Percentiles rank a stretch among this genome's conserved stretches.
Evolutionary conservation across 805 yeast genomes (phyloP).

Genomic region (Yarrowia deformans): DNA sequence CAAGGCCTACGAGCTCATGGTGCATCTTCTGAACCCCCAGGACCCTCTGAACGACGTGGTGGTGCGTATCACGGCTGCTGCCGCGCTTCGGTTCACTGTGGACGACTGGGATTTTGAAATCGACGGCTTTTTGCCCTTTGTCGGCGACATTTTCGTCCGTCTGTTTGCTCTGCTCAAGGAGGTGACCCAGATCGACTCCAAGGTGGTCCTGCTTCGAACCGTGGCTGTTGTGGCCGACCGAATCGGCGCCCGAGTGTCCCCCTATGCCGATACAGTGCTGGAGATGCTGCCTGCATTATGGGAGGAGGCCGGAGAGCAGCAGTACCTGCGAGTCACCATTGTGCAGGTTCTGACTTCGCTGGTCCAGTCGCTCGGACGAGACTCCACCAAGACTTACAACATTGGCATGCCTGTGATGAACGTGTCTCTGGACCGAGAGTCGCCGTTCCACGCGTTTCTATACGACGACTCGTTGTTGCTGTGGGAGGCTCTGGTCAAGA

Average conservation of each 20-base stretch:
- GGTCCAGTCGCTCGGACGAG: conserved; percentile 46
- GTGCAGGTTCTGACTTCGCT: conserved; percentile 50
- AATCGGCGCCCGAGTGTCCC: conserved; percentile 47
- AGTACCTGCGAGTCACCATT: conserved; percentile 51
- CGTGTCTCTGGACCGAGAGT: conserved; percentile 65
- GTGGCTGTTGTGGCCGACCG: conserved; percentile 61
- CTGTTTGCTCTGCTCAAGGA: conserved; percentile 58
- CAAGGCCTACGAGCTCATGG: conserved; percentile 64
- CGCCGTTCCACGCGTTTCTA: conserved; percentile 63
- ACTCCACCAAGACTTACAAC: conserved; percentile 42
- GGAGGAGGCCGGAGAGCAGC: conserved; percentile 62
- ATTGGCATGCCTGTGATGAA: conserved; percentile 64
- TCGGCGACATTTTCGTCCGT: conserved; percentile 60
- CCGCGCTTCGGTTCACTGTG: conserved; percentile 69
- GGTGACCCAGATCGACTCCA: conserved; percentile 73
- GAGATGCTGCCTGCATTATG: conserved; percentile 75
- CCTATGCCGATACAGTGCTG: conserved; percentile 48
- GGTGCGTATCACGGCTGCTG: conserved; percentile 77
- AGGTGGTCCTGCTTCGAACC: conserved; percentile 73
- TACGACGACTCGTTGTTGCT: conserved; percentile 88
- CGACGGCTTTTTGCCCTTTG: conserved; percentile 68
- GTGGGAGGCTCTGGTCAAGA: conserved; percentile 75
- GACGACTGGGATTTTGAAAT: conserved; percentile 90
- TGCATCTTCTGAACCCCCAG: conserved; percentile 57
- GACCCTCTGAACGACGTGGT: conserved; percentile 71